These are phyloP conservation scores for Vigna hirtella DNA, from an alignment of 306 rosid genomes.

Conservation along the genomic window DNA sequence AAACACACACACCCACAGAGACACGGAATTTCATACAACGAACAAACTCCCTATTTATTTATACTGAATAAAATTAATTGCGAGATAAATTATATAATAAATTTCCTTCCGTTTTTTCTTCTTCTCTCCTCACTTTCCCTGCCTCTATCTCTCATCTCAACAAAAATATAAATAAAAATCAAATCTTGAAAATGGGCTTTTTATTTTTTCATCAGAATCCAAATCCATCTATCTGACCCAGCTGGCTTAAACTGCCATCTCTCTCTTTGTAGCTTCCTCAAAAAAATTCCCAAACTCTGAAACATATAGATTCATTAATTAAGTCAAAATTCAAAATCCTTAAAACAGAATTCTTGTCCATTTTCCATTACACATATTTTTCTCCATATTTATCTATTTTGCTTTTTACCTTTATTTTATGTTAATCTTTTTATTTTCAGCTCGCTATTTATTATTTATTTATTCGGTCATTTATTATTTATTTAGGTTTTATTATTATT, in stretches of 20 bases:
- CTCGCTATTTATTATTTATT: not conserved
- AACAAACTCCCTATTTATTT: slow-evolving; percentile 34
- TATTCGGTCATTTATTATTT: not conserved
- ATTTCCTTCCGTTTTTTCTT: slow-evolving; percentile 12
- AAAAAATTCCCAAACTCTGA: slow-evolving; percentile 18
- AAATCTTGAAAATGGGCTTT: slow-evolving; percentile 33
- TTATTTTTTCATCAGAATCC: slow-evolving; percentile 30
- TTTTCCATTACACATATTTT: not conserved
- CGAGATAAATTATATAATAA: slow-evolving; percentile 4
- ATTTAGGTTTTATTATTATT: not conserved
- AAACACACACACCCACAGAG: not conserved
- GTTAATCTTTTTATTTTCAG: not conserved
- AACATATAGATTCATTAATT: slow-evolving; percentile 20
- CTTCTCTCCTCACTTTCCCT: slow-evolving; percentile 32
- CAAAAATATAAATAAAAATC: not conserved
- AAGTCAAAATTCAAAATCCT: not conserved
- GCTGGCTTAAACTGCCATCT: slow-evolving; percentile 42
- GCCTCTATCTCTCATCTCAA: slow-evolving; percentile 50
- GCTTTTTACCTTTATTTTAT: too few relatives aligned
- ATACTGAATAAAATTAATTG: slow-evolving; percentile 30
- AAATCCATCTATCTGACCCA: slow-evolving; percentile 52
- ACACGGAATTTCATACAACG: slow-evolving; percentile 51
- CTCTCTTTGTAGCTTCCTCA: slow-evolving; percentile 36
- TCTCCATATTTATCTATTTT: too few relatives aligned
- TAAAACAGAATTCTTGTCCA: not conserved